phyloP scores from a whole-genome alignment of 2,329 filamentous ascomycete genomes.

The Colletotrichum ledebouriae region DNA sequence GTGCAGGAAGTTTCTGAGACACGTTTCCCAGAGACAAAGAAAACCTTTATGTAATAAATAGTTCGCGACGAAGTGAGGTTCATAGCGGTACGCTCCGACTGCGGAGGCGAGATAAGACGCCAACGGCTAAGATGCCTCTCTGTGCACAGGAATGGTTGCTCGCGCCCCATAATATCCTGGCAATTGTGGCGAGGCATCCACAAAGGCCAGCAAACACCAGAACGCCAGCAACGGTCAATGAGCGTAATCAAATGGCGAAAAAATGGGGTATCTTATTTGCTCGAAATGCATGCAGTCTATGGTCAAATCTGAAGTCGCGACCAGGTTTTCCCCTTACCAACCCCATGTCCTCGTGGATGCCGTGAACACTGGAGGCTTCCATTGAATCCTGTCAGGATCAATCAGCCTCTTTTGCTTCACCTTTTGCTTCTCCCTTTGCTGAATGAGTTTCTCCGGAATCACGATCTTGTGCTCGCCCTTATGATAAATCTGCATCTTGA shows the following conservation, averaged over 20 bases:
- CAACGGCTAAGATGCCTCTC: constrained; percentile 17
- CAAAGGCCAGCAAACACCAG: too few species aligned
- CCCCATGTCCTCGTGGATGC: constrained; percentile 94
- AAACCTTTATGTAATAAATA: not conserved
- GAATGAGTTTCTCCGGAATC: constrained; percentile 84
- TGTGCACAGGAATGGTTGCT: constrained; percentile 3
- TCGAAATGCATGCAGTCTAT: constrained; percentile 26
- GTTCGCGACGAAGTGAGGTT: constrained; percentile 24
- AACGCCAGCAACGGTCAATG: not conserved
- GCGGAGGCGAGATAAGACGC: constrained; percentile 27
- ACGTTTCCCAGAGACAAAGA: not conserved
- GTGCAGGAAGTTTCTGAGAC: not conserved
- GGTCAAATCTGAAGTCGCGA: not conserved
- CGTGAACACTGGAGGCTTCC: constrained; percentile 96
- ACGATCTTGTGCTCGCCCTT: constrained; percentile 98
- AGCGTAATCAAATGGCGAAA: not conserved
- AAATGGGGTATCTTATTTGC: constrained; percentile 35
- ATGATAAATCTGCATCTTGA: constrained; percentile 96
- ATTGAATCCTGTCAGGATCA: constrained; percentile 83
- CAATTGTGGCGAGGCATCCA: not conserved
- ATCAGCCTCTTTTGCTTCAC: constrained; percentile 82
- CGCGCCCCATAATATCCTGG: constrained; percentile 21
- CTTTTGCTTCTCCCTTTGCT: constrained; percentile 84
- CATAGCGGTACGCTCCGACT: constrained; percentile 27
- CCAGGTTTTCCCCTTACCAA: constrained; percentile 69